Percentiles rank a stretch among this genome's conserved stretches.
Evolutionary conservation across 192 early-diverging fungal species (phyloP).

Genomic region (Piromyces sp.): DNA sequence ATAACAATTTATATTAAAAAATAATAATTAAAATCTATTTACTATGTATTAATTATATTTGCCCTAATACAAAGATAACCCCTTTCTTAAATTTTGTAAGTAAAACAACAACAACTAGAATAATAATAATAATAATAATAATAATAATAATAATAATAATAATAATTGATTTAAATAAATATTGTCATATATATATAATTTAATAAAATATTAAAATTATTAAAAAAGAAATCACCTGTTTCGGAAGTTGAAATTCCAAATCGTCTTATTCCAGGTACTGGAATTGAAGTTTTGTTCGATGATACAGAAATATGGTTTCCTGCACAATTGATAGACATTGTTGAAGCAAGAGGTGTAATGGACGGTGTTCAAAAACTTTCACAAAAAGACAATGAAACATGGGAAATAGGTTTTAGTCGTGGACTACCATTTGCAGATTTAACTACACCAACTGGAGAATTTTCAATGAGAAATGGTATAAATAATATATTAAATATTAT

Average conservation of each 20-base stretch:
- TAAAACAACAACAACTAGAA: no score
- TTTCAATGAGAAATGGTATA: not conserved
- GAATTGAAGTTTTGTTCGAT: not conserved
- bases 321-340: not conserved
- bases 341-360: not conserved
- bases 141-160: not conserved
- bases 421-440: not conserved
- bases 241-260: not conserved
- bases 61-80: not conserved
- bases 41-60: no score
- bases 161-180: no score
- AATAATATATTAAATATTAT: no score
- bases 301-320: not conserved
- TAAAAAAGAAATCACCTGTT: not conserved
- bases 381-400: not conserved
- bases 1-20: no score
- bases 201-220: no score
- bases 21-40: no score
- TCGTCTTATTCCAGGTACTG: not conserved
- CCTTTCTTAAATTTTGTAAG: not conserved
- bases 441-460: not conserved
- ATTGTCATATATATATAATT: no score
- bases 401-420: not conserved
- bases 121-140: not conserved
- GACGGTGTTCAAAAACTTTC: not conserved